Evolutionary conservation across 768 basidiomycete species (phyloP), one percentile per base, ranked within the genome.

Genomic region (Botryobasidium botryosum): DNA sequence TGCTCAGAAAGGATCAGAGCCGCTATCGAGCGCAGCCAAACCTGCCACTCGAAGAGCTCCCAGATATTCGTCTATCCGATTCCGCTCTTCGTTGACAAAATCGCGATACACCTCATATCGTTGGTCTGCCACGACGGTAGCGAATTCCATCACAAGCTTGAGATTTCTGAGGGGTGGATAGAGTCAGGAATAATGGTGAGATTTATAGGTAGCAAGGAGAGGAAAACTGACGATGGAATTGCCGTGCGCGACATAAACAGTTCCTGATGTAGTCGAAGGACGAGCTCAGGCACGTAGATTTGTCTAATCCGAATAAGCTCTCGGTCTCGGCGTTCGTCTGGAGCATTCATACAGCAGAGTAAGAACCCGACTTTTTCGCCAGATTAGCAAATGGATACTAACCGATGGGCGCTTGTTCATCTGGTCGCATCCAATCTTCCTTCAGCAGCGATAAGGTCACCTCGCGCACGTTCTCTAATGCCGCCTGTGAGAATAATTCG

Each of bases 41-140:
- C 82, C 66, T 1, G 79, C 81, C 50, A 72, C 71, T 38, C 80
- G 64, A 15, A 96, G 75, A 5, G 74, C 74, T 1, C 68, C 69
- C 27, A 94, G 61, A 57, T 94, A 92, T 46, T 79, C 78, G 6
- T 67, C 69, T 35, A 94, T 58, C 47, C 71, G 63, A 32, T 72
- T 66, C 6, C 75, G 75, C 24, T 72, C 69, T 37, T 70, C 66
- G 40, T 66, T 67, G 21, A 79, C 65, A 60, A 92, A 94, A 58
- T 87, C 87, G 51, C 83, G 75, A 54, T 90, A 88, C 12, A 94
- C 61, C 52, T 74, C 74, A 61, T 84, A 82, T 35, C 83, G 71
- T 48, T 86, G 85, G 58, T 90, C 86, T 0, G 87, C 88, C 5
- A 96, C 78, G 26, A 83, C 65, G 52, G 83, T 87, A n/a, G 75